These are phyloP conservation scores for Mycena maculata DNA, from an alignment of 768 basidiomycete genomes.

Conservation along the genomic window DNA sequence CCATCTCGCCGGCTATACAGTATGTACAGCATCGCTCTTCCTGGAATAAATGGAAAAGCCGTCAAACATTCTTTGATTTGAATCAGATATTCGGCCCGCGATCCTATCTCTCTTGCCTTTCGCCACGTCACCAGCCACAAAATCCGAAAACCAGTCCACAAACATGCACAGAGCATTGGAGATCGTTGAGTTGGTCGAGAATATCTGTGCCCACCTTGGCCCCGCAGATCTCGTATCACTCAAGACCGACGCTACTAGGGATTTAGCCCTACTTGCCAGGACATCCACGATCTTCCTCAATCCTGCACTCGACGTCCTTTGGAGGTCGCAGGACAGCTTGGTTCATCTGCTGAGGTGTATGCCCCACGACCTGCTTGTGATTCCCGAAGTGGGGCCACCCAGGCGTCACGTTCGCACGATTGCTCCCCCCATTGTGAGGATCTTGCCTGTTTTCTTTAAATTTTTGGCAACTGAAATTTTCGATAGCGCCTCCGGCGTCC, in stretches of 20 bases:
- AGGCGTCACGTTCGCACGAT: not conserved
- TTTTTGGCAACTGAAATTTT: not conserved
- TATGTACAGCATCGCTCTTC: no score
- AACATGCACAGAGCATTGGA: no score
- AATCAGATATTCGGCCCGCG: no score
- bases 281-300: slow-evolving; percentile 1
- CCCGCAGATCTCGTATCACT: no score
- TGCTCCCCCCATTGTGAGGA: not conserved
- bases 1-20: no score
- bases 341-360: not conserved
- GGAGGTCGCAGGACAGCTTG: not conserved
- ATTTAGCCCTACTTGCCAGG: not conserved
- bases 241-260: not conserved
- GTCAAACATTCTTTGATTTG: no score
- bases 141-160: no score
- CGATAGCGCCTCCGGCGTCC: not conserved
- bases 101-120: no score
- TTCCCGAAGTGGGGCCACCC: not conserved
- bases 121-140: no score
- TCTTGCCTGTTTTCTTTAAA: not conserved
- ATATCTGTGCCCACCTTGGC: no score
- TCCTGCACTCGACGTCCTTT: not conserved
- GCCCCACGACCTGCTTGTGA: not conserved
- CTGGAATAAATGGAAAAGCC: no score
- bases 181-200: no score